Evolutionary conservation across 2,329 filamentous ascomycete genomes (phyloP).

Genomic region (Colletotrichum sp.): DNA sequence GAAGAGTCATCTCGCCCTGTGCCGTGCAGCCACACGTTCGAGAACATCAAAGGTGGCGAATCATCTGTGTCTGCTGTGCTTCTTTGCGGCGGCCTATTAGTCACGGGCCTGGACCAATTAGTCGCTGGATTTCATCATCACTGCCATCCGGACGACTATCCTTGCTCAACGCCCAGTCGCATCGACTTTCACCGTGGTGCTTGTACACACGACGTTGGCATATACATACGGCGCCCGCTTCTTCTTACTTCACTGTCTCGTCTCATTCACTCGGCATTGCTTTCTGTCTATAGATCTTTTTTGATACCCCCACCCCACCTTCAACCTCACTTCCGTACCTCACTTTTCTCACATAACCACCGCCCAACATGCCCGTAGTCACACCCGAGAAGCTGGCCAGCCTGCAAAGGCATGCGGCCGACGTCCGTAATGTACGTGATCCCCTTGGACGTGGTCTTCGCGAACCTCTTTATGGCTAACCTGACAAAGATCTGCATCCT

Average conservation of each 20-base stretch:
- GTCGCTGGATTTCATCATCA: not conserved
- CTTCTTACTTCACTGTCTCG: not conserved
- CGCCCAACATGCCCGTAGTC: constrained; percentile 82
- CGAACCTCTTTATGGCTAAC: constrained; percentile 22
- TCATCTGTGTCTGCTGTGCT: not conserved
- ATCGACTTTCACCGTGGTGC: not conserved
- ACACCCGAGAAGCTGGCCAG: constrained; percentile 87
- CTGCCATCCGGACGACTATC: not conserved
- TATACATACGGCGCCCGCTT: not conserved
- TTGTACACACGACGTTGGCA: not conserved
- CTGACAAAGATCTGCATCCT: constrained; percentile 82
- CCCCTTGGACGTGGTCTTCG: constrained; percentile 4
- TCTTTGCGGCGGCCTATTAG: constrained; percentile 3
- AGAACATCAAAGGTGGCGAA: not conserved
- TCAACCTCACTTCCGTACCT: not conserved
- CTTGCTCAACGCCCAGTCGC: not conserved
- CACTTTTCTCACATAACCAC: not conserved
- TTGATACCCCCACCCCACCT: not conserved
- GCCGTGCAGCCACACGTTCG: not conserved
- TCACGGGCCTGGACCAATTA: constrained; percentile 1
- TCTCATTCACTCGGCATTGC: not conserved
- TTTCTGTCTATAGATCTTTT: constrained; percentile 16
- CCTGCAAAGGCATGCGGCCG: constrained; percentile 85
- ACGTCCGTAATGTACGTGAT: constrained; percentile 82
- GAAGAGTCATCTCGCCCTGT: not conserved